Conservation (phyloP, 179 eudicot species). For the Silene coronaria region DNA sequence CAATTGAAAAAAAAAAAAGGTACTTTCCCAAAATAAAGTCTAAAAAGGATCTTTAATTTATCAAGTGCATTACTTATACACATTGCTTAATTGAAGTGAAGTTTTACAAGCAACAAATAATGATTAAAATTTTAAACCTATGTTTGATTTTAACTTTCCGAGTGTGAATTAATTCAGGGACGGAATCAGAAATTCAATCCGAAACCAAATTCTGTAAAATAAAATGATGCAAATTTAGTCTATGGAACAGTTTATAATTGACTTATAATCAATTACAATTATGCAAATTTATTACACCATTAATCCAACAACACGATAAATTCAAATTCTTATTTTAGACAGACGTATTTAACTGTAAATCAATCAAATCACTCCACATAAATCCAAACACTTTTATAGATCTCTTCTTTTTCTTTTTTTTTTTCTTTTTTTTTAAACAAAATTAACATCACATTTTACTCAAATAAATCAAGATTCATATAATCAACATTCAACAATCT, state of each 20-base stretch:
- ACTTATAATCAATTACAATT: background rate
- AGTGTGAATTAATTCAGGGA: background rate
- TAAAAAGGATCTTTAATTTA: conserved; percentile 11
- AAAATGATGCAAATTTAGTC: background rate
- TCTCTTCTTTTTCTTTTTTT: background rate
- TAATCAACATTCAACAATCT: conserved; percentile 4
- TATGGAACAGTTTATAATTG: background rate
- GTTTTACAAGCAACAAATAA: conserved; percentile 5
- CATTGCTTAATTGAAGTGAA: background rate
- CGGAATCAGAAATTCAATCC: background rate
- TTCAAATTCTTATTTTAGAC: too few species aligned
- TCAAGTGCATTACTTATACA: background rate
- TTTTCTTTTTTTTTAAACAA: background rate
- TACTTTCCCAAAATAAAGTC: background rate
- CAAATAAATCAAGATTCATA: conserved; percentile 1
- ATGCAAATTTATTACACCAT: background rate
- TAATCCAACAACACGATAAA: too few species aligned
- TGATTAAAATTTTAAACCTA: background rate
- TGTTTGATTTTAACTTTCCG: background rate
- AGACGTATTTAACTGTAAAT: too few species aligned
- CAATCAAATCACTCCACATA: background rate
- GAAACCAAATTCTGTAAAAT: background rate
- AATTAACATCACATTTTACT: background rate
- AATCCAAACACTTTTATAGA: background rate
- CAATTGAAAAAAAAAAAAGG: conserved; percentile 9